phyloP scores from a whole-genome alignment of 139 green algal species.

The Haematococcus lacustris region DNA sequence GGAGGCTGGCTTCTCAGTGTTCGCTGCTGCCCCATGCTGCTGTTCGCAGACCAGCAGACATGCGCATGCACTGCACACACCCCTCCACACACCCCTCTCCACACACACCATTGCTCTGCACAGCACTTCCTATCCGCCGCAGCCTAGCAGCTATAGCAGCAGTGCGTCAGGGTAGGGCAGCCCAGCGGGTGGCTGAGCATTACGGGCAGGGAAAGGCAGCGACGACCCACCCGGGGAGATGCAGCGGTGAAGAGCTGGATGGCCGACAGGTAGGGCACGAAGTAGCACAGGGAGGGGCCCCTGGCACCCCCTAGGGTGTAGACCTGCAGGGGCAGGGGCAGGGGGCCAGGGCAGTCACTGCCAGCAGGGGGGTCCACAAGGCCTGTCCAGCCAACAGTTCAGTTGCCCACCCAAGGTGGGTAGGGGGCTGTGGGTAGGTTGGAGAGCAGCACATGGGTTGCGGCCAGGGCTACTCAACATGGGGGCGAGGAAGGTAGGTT shows the following conservation, averaged over 20 bases:
- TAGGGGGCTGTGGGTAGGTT: background rate
- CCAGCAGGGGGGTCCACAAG: background rate
- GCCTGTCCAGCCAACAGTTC: background rate
- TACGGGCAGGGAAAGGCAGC: background rate
- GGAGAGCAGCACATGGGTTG: background rate
- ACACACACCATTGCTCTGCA: too few relatives aligned
- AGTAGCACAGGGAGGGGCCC: slow-evolving; percentile 58
- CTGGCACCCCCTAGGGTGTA: slow-evolving; percentile 42
- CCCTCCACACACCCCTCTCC: too few relatives aligned
- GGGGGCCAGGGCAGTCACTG: background rate
- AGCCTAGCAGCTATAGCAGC: too few relatives aligned
- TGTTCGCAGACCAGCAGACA: too few relatives aligned
- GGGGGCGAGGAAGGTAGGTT: background rate
- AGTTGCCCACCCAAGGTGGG: background rate
- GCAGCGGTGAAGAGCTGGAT: slow-evolving; percentile 63
- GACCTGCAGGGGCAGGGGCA: slow-evolving; percentile 5
- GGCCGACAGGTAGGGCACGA: slow-evolving; percentile 69
- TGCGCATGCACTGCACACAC: too few relatives aligned
- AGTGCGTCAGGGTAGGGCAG: too few relatives aligned
- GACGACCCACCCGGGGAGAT: slow-evolving; percentile 1
- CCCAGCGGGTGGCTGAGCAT: too few relatives aligned
- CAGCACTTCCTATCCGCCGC: too few relatives aligned
- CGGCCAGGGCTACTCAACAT: background rate
- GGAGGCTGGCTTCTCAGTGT: too few relatives aligned
- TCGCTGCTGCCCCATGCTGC: too few relatives aligned